Base-by-base conservation (phyloP, 768 basidiomycete species). In the Chiua virens region DNA sequence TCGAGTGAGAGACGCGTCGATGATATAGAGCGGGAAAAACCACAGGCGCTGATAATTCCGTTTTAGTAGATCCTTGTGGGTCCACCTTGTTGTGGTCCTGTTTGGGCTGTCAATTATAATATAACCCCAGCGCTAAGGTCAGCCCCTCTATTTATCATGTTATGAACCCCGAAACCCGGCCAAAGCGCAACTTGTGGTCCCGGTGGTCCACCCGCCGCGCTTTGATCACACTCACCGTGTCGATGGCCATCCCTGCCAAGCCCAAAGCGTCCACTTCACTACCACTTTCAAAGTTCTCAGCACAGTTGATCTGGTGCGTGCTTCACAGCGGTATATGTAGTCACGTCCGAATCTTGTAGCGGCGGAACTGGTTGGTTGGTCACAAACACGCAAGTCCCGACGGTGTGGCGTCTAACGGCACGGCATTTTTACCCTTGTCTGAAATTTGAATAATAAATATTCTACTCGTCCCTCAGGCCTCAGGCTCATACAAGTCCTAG, bases 11-110 rank as follows among this genome's bases (percentile, higher is more conserved):
- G 36, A 57, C 67, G 64, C 66, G 68, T 66, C 62, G 57, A 50
- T 55, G 61, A 28, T 59, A 27, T 4, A 27, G 27, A 8, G 25
- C 8, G 25, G 25, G 25, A 4, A 8, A 65, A 67, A 65, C 44
- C 54, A 43, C 53, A 52, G 54, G 52, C 44, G 53, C 50, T 50
- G 52, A 35, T 8, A 13, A 28, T 54, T 58, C 67, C 56, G 43
- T 61, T 68, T 70, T 70, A 57, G 67, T 69, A 64, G 67, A 59
- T 68, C 55, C 62, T 32, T 69, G 67, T 69, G 56, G 67, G 67
- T 69, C 67, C 67, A 68, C 30, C 17, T 39, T 70, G 60, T 67
- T 68, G 57, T 70, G 68, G 43, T 54, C 41, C 48, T 68, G 62
- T 68, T 68, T 70, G 40, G 49, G 6, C 59, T 27, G 27, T 8